Conservation (phyloP, 257 asterid species). For the Sherardia arvensis region DNA sequence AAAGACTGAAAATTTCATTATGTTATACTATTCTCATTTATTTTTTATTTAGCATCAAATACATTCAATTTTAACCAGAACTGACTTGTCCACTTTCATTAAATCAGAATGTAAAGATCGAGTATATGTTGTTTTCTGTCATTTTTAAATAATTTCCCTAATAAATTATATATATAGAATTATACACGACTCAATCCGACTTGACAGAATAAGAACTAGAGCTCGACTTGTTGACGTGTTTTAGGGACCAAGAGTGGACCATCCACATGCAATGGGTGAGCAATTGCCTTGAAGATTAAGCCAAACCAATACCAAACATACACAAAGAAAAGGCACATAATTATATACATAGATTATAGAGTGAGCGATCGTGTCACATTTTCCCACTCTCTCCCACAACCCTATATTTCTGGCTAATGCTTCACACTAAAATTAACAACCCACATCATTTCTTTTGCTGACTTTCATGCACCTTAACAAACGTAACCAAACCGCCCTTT, state of each 20-base stretch:
- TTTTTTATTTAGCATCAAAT: too few relatives aligned
- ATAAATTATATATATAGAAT: too few relatives aligned
- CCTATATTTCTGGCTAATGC: neutral
- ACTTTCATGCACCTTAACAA: constrained; percentile 21
- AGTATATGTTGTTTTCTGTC: too few relatives aligned
- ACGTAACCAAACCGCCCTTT: constrained; percentile 8
- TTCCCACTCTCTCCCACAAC: constrained; percentile 1
- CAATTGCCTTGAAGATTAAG: constrained; percentile 20
- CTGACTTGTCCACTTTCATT: too few relatives aligned
- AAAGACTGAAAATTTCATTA: too few relatives aligned
- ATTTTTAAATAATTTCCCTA: too few relatives aligned
- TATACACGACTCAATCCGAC: too few relatives aligned
- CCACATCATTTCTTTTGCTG: constrained; percentile 2
- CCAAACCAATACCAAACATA: constrained; percentile 10
- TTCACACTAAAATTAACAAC: neutral
- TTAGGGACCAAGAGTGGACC: constrained; percentile 10
- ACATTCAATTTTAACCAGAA: too few relatives aligned
- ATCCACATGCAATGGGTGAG: constrained; percentile 24
- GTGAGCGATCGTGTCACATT: constrained; percentile 11
- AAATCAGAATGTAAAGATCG: too few relatives aligned
- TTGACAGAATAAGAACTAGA: too few relatives aligned
- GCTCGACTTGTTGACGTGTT: neutral
- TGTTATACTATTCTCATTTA: too few relatives aligned
- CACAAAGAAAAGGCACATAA: neutral
- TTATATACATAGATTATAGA: too few relatives aligned